Evolutionary conservation across 257 asterid species (phyloP).

Genomic region (Scutellaria barbata): DNA sequence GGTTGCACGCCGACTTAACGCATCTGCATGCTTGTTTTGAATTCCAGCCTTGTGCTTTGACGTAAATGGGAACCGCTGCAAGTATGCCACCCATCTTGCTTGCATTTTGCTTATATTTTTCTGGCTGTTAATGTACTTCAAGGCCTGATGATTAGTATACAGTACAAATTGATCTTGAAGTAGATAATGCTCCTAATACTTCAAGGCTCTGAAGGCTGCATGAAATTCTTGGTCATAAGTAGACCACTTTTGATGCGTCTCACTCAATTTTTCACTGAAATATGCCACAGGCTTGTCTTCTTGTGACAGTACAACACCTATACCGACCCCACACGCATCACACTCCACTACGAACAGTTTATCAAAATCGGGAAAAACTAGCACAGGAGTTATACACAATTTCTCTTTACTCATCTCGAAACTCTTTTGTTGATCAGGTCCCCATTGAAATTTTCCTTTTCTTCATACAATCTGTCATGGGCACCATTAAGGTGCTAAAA

Average conservation of each 20-base stretch:
- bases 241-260: not conserved
- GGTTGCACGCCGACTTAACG: not conserved
- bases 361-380: not conserved
- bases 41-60: not conserved
- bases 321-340: not conserved
- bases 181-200: conserved; percentile 1
- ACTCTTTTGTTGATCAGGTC: not conserved
- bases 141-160: not conserved
- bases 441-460: not conserved
- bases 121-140: not conserved
- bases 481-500: not conserved
- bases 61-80: not conserved
- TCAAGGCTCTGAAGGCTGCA: not conserved
- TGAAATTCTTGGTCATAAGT: conserved; percentile 2
- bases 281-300: not conserved
- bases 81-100: not conserved
- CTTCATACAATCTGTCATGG: not conserved
- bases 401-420: not conserved
- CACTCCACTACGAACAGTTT: not conserved
- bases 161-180: not conserved
- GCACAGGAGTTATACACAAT: not conserved
- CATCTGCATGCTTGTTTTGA: not conserved
- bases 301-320: not conserved
- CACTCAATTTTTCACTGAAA: not conserved
- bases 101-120: not conserved